These are phyloP conservation scores for Populus trichocarpa DNA, from an alignment of 441 rosid genomes.

Conservation along the genomic window DNA sequence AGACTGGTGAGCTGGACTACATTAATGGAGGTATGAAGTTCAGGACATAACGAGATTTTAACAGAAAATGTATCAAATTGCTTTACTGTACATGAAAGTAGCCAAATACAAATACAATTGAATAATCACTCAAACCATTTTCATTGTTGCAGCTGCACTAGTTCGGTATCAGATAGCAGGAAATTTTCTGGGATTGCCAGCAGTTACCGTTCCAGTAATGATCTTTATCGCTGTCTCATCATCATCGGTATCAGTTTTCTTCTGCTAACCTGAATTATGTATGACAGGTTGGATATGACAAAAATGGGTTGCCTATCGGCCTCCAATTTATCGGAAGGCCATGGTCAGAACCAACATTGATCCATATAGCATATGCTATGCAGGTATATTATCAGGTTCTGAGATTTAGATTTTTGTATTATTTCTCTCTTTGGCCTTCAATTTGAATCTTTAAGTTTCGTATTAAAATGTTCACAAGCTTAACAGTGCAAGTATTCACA, in stretches of 20 bases:
- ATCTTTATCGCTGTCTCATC: background rate
- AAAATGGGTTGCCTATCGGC: slow-evolving; percentile 61
- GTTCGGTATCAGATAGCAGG: slow-evolving; percentile 70
- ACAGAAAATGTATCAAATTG: background rate
- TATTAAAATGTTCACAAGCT: background rate
- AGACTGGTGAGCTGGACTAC: slow-evolving; percentile 75
- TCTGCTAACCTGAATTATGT: background rate
- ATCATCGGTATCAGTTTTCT: background rate
- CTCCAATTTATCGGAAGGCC: slow-evolving; percentile 75
- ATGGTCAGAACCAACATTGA: slow-evolving; percentile 65
- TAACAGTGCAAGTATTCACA: background rate
- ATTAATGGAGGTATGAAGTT: slow-evolving; percentile 61
- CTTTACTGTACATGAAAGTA: background rate
- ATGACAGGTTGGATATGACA: slow-evolving; percentile 68
- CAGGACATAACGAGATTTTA: background rate
- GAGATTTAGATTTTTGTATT: background rate
- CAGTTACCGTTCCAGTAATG: slow-evolving; percentile 44
- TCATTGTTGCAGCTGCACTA: slow-evolving; percentile 59
- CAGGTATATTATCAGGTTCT: slow-evolving; percentile 39
- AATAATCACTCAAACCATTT: background rate
- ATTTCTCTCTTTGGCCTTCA: background rate
- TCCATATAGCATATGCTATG: slow-evolving; percentile 55
- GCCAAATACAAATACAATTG: background rate
- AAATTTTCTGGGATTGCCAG: slow-evolving; percentile 64
- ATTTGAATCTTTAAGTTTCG: background rate